These are phyloP conservation scores for Macrolepiota albuminosa DNA, from an alignment of 768 basidiomycete genomes.

Conservation along the genomic window DNA sequence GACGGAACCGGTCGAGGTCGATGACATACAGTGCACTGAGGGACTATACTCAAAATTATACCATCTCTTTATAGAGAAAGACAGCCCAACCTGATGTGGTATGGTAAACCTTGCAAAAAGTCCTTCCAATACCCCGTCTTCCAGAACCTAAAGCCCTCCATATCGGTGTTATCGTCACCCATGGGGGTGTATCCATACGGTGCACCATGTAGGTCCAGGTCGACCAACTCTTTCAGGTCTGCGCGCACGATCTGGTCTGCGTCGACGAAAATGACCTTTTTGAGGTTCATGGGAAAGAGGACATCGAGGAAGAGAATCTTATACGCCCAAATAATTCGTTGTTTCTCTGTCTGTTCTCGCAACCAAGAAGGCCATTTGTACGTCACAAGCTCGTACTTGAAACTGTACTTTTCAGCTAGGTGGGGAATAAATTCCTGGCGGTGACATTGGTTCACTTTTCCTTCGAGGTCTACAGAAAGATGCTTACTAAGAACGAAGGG, in stretches of 20 bases:
- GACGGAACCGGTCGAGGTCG: constrained; percentile 92
- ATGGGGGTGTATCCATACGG: constrained; percentile 97
- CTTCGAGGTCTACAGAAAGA: neutral
- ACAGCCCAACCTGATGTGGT: constrained; percentile 83
- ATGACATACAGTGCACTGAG: constrained; percentile 90
- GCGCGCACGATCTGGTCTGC: constrained; percentile 96
- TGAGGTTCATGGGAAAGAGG: constrained; percentile 97
- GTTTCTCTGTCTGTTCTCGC: constrained; percentile 95
- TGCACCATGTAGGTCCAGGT: constrained; percentile 86
- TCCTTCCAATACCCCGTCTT: constrained; percentile 96
- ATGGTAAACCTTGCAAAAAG: constrained; percentile 75
- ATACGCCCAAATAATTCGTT: constrained; percentile 98
- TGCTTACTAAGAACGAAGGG: constrained; percentile 84
- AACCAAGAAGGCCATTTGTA: constrained; percentile 99
- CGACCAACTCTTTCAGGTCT: constrained; percentile 94
- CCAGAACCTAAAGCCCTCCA: constrained; percentile 99
- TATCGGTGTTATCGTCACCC: constrained; percentile 91
- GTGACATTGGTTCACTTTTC: neutral
- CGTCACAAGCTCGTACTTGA: constrained; percentile 96
- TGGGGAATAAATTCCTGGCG: constrained; percentile 91
- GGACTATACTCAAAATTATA: neutral
- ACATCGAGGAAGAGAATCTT: constrained; percentile 99
- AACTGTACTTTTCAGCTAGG: constrained; percentile 85
- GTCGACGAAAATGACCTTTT: constrained; percentile 99
- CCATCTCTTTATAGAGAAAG: neutral